Conservation (phyloP, 164 flowering plant genomes). For the Pachysandra terminalis region DNA sequence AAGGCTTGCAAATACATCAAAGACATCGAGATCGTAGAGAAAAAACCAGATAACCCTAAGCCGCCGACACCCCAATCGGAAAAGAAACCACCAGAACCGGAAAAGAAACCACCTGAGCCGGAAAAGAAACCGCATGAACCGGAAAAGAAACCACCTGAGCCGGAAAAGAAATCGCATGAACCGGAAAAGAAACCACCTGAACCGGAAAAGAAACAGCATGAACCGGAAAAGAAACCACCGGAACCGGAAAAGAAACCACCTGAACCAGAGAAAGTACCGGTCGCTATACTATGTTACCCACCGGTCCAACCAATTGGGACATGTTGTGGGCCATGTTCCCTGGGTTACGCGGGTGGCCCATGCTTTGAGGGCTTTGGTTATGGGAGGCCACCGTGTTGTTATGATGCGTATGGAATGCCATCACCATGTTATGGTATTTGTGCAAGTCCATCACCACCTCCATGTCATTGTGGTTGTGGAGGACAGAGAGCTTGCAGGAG, state of each 20-base stretch:
- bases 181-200: neutral
- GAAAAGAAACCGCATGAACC: neutral
- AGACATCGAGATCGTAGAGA: slow-evolving; percentile 40
- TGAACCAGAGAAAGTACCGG: neutral
- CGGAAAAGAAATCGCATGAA: neutral
- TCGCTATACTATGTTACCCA: neutral
- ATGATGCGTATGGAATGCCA: neutral
- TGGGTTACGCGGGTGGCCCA: slow-evolving; percentile 19
- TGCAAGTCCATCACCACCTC: too few species aligned
- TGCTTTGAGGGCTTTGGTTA: slow-evolving; percentile 14
- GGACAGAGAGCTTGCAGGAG: too few species aligned
- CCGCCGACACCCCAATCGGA: neutral
- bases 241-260: neutral
- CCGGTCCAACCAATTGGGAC: neutral
- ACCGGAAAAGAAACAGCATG: neutral
- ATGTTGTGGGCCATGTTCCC: slow-evolving; percentile 4
- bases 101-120: neutral
- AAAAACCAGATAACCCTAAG: slow-evolving; percentile 19
- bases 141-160: neutral
- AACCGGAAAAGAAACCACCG: neutral
- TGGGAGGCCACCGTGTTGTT: slow-evolving; percentile 1
- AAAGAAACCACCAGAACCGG: neutral
- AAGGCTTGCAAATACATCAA: slow-evolving; percentile 46
- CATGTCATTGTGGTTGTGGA: too few species aligned
- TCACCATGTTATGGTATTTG: neutral